Base-by-base conservation (phyloP, 2,329 filamentous ascomycete species). In the Aureobasidium sp. region DNA sequence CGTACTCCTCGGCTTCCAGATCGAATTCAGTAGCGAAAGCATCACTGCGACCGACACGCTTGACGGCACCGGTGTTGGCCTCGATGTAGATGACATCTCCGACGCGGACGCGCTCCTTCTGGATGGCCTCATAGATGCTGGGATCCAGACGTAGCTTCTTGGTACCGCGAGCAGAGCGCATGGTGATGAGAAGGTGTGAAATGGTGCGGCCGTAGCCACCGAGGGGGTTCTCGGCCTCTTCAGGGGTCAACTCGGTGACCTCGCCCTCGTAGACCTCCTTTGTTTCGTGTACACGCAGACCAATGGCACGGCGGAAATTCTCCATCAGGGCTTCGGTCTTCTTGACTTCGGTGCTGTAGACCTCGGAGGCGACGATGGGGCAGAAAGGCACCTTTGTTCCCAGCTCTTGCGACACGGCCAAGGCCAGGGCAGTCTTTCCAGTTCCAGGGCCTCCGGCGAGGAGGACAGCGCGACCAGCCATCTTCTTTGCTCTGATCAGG, bases 181-280 rank as follows among this genome's bases (percentile, higher is more conserved):
- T 79, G 12, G 91, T 93, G 72, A 99, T 94, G 71, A 97, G 82
- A 61, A 99, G 82, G 68, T 96, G 96, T 75, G 90, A 94, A 75
- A 99, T 97, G 31, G 94, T 99, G 81, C 95, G 91, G 68, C 94
- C 94, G 75, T 97, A 99, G 70, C 91, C 92, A 64, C 94, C 94
- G 47, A 99, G 82, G 29, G 94, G 94, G 76, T 99, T 99, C 80
- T 97, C 94, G 5, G 93, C 90, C 82, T 99, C 94, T 78, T 99
- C 94, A 42, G 94, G 94, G 36, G 93, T 96, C 68, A 99, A 85
- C 77, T 99, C 94, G 67, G 91, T 97, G 62, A 99, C 94, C 78
- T 99, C 94, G 73, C 94, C 94, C 79, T 99, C 94, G 78, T 97
- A 99, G 63, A 99, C 93, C 78, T 99, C 94, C 78, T 99, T 99